Evolutionary conservation across 371 early-diverging fungal species (phyloP), one percentile per base, ranked within the genome.

Genomic region (Mucor circinelloides): DNA sequence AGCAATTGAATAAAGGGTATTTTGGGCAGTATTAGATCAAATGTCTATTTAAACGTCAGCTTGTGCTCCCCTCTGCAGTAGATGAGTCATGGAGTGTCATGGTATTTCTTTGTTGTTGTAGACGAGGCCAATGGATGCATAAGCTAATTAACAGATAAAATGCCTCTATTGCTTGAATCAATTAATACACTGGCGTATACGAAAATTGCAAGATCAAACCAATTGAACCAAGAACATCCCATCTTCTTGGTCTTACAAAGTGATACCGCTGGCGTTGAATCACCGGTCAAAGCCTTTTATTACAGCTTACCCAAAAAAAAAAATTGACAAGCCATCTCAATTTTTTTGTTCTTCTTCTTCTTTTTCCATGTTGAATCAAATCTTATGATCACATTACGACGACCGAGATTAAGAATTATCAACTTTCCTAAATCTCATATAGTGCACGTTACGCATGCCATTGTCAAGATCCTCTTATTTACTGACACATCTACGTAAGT

Each of bases 401-500:
- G 67, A 13, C 54, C 66, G 5, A 60, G 42, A 44, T 13, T 71
- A 31, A 61, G 44, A 36, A 57, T 63, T 9, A 42, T 71, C 31
- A 34, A 66, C 32, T 71, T 71, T 58, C 63, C 71, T 9, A 30
- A 52, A 42, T 57, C 60, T 23, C 61, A 60, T 42, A 40, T 66
- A 32, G 30, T 50, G 15, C 58, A 66, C 31, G 71, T 66, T 44
- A 83, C 83, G 0, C 85, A 87, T 63, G 80, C 86, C 23, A 75
- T 89, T 44, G 74, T 84, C 32, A 83, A 82, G 58, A 82, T 81
- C 50, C 66, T 85, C 42, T 84, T 85, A 40, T 87, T 84, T 19
- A 57, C 31, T 17, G 46, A 60, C 58, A 55, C 48, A 17, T 60
- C 46, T 57, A 32, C 15, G 66, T 58, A 66, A 42, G 58, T 28